Conservation (phyloP, 2,329 filamentous ascomycete species). For the Celoporthe dispersa region DNA sequence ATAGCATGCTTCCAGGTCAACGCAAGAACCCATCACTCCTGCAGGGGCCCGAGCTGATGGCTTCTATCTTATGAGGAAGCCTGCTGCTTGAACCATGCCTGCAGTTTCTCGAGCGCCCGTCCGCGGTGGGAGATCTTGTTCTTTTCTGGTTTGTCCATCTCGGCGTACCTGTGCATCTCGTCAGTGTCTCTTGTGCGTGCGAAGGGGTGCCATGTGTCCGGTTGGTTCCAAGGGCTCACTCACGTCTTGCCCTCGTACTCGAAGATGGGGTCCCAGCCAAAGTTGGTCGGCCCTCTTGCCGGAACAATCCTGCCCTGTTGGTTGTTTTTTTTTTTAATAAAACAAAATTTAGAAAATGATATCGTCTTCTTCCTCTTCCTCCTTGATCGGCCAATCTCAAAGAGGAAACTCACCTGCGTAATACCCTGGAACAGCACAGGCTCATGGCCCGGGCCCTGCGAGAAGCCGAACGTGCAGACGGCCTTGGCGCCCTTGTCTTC, state of each 20-base stretch:
- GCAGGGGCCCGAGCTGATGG: not conserved
- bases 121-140: constrained; percentile 92
- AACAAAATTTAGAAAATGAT: not conserved
- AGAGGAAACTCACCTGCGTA: constrained; percentile 64
- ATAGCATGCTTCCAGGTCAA: constrained; percentile 2
- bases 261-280: constrained; percentile 97
- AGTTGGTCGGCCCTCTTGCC: constrained; percentile 76
- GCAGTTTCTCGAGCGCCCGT: constrained; percentile 85
- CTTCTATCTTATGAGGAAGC: constrained; percentile 29
- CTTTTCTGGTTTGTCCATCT: constrained; percentile 89
- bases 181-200: constrained; percentile 13
- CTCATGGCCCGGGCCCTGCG: constrained; percentile 79
- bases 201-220: not conserved
- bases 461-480: constrained; percentile 95
- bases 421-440: constrained; percentile 90
- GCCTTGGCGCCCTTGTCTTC: constrained; percentile 90
- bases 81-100: constrained; percentile 71
- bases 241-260: constrained; percentile 88
- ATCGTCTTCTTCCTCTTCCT: not conserved
- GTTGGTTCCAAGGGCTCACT: constrained; percentile 36
- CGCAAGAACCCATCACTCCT: not conserved
- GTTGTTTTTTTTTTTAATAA: not conserved
- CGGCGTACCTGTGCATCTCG: constrained; percentile 67
- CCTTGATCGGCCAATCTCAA: not conserved
- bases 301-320: constrained; percentile 76